Percentiles rank a stretch among this genome's conserved stretches.
These are phyloP conservation scores for Mortierella sp. DNA, from an alignment of 371 early-diverging fungal species.

Conservation along the genomic window DNA sequence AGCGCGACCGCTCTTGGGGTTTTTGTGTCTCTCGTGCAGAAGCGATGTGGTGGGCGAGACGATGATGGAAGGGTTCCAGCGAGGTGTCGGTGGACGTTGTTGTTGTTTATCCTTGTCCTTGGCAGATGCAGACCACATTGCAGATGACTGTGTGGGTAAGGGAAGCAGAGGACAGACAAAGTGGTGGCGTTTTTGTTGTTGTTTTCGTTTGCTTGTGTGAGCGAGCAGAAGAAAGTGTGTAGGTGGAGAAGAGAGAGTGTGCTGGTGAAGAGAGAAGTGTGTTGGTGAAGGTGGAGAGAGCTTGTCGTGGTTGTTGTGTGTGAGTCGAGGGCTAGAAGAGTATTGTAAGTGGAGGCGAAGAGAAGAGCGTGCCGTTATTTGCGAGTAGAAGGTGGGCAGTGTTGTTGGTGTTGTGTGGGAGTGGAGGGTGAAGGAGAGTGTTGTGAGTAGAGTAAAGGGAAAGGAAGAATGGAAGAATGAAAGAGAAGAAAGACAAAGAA, in stretches of 20 bases:
- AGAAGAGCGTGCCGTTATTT: too few relatives aligned
- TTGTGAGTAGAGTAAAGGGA: not conserved
- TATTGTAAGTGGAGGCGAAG: not conserved
- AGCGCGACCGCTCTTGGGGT: not conserved
- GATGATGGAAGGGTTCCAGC: conserved; percentile 14
- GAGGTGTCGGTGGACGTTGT: not conserved
- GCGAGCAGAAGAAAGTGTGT: too few relatives aligned
- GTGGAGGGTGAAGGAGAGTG: too few relatives aligned
- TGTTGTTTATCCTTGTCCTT: not conserved
- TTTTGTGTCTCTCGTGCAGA: not conserved
- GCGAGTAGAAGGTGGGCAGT: too few relatives aligned
- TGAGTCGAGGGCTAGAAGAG: not conserved
- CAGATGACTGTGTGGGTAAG: too few relatives aligned
- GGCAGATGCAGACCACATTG: not conserved
- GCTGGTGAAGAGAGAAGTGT: too few relatives aligned
- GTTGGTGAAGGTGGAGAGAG: not conserved
- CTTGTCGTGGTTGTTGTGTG: too few relatives aligned
- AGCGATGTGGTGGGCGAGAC: not conserved
- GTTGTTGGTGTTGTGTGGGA: too few relatives aligned
- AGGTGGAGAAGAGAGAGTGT: too few relatives aligned
- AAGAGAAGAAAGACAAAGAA: not conserved
- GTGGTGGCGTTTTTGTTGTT: not conserved
- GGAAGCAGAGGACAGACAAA: not conserved
- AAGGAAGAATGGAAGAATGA: not conserved
- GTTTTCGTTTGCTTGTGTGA: not conserved